phyloP scores from a whole-genome alignment of 345 rosid genomes.

The Carallia pectinifolia region DNA sequence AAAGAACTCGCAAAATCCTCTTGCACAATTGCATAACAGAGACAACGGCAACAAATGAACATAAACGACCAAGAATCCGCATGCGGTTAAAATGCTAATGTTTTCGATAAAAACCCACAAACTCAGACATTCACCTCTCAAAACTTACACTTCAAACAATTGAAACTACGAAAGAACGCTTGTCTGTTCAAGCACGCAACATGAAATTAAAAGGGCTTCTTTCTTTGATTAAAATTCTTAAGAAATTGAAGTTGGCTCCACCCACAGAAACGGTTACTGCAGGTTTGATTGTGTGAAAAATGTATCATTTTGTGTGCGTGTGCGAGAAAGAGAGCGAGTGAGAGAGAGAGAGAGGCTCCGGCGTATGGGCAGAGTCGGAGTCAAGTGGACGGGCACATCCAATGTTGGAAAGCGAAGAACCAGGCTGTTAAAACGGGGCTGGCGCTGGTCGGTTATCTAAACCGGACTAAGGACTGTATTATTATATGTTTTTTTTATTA shows the following conservation, averaged over 20 bases:
- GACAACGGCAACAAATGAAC: constrained; percentile 29
- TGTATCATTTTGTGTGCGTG: no score
- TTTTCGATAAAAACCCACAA: background rate
- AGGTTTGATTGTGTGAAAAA: no score
- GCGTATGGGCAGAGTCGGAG: background rate
- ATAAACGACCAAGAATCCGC: constrained; percentile 30
- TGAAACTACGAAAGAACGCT: background rate
- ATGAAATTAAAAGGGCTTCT: no score
- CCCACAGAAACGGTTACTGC: background rate
- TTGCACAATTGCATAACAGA: constrained; percentile 32
- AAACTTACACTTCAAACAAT: background rate
- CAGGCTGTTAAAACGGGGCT: constrained; percentile 2
- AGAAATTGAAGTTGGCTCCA: no score
- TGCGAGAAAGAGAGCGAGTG: background rate
- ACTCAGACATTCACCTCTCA: background rate
- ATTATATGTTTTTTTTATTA: no score
- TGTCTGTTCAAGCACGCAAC: background rate
- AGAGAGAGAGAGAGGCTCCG: background rate
- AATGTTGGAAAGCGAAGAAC: background rate
- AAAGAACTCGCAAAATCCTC: constrained; percentile 19
- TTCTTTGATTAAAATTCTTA: no score
- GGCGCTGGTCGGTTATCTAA: no score
- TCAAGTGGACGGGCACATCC: background rate
- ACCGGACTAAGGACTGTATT: no score
- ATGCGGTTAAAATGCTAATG: constrained; percentile 16